These are phyloP conservation scores for Herpetomonas muscarum DNA, from an alignment of 208 protist genomes.

Conservation along the genomic window DNA sequence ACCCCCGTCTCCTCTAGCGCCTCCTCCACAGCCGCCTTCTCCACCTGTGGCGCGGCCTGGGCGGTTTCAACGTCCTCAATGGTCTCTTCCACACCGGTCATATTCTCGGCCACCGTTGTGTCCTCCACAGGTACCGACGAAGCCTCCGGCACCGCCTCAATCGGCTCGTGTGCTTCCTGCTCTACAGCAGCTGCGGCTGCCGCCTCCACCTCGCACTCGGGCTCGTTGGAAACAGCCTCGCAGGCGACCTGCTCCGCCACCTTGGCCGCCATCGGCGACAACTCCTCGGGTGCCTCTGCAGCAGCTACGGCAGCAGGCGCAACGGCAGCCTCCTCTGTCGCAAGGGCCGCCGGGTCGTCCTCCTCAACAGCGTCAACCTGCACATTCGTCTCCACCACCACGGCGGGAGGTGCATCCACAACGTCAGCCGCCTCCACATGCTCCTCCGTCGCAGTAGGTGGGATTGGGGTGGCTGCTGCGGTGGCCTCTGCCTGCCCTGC, in stretches of 20 bases:
- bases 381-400: not conserved
- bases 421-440: not conserved
- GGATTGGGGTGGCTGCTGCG: not conserved
- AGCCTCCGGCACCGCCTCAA: not conserved
- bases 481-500: not conserved
- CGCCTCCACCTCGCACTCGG: conserved; percentile 10
- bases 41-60: not conserved
- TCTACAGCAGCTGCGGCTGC: conserved; percentile 11
- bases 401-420: not conserved
- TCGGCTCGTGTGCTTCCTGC: conserved; percentile 4
- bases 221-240: conserved; percentile 12
- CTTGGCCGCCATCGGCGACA: conserved; percentile 1
- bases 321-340: conserved; percentile 6
- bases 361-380: not conserved
- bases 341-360: not conserved
- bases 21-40: conserved; percentile 10
- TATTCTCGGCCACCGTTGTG: conserved; percentile 2
- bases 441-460: not conserved
- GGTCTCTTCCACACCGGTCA: not conserved
- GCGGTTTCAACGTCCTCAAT: not conserved
- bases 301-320: conserved; percentile 2
- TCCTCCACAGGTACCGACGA: not conserved
- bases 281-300: conserved; percentile 10
- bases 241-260: not conserved
- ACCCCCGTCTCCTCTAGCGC: not conserved